Percentiles rank a stretch among this genome's conserved stretches.
These are phyloP conservation scores for Gracilaria vermiculophylla DNA, from an alignment of 23 red algal species.

Conservation along the genomic window DNA sequence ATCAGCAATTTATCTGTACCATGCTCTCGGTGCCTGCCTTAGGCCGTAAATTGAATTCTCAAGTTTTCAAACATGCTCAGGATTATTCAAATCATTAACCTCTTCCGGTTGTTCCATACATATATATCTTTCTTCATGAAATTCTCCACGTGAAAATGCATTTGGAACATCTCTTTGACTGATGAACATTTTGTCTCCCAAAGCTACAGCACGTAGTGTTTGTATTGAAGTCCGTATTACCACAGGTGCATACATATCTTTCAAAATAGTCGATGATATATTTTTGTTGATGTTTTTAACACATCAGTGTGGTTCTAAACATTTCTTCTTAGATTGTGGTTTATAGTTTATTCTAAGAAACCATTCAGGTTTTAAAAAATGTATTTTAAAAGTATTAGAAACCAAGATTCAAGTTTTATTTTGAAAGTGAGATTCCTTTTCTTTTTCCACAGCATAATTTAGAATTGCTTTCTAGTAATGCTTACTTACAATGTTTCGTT, in stretches of 20 bases:
- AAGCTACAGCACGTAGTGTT: neutral
- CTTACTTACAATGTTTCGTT: neutral
- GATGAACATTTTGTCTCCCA: neutral
- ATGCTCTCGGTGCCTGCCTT: neutral
- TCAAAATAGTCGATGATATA: neutral
- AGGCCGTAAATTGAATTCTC: neutral
- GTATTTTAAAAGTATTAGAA: no score
- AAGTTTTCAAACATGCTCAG: slow-evolving; percentile 15
- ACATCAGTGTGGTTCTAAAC: neutral
- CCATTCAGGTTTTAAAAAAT: neutral
- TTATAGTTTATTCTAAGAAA: neutral
- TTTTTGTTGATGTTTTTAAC: neutral
- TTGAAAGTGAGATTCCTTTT: neutral
- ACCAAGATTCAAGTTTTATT: neutral
- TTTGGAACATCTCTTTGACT: neutral
- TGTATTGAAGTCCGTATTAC: neutral
- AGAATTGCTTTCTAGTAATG: neutral
- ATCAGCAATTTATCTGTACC: neutral
- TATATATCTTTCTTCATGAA: no score
- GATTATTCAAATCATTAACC: neutral
- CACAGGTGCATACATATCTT: neutral
- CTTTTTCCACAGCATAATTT: neutral
- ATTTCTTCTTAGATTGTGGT: neutral
- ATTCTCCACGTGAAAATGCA: neutral
- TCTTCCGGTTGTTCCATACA: slow-evolving; percentile 4